These are phyloP conservation scores for Salmacisia buchloeana DNA, from an alignment of 1,284 basidiomycete species.

Conservation along the genomic window DNA sequence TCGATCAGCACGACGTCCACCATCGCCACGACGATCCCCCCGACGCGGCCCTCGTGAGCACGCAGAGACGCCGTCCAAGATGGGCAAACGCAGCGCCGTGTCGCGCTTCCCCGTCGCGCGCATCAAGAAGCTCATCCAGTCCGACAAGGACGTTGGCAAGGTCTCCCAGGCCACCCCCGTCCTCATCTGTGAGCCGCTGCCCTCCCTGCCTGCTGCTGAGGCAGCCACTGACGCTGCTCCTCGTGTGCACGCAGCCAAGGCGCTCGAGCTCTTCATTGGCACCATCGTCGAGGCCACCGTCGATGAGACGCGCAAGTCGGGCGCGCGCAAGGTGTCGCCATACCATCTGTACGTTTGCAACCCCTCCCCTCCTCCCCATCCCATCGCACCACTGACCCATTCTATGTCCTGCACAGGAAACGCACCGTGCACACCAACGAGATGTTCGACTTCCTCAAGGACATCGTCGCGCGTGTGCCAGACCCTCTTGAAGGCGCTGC, in stretches of 20 bases:
- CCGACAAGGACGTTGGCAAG: slow-evolving; percentile 98
- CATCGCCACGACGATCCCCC: neutral
- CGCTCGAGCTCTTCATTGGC: slow-evolving; percentile 85
- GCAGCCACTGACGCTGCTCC: neutral
- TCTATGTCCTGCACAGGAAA: slow-evolving; percentile 62
- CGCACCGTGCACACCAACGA: slow-evolving; percentile 82
- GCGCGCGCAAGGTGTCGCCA: slow-evolving; percentile 82
- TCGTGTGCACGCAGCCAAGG: slow-evolving; percentile 66
- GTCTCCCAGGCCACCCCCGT: slow-evolving; percentile 95
- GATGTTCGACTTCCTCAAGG: slow-evolving; percentile 90
- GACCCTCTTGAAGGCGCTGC: slow-evolving; percentile 73
- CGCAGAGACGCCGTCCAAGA: slow-evolving; percentile 5
- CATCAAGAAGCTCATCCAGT: slow-evolving; percentile 99
- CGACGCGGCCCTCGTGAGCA: neutral
- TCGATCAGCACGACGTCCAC: neutral
- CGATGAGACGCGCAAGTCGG: slow-evolving; percentile 72
- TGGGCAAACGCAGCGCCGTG: slow-evolving; percentile 42
- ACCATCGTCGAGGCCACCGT: slow-evolving; percentile 77
- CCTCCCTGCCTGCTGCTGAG: neutral
- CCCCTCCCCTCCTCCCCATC: neutral
- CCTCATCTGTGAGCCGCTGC: slow-evolving; percentile 77
- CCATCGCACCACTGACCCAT: neutral
- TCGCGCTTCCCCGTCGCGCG: slow-evolving; percentile 60
- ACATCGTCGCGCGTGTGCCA: slow-evolving; percentile 81
- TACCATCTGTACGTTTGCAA: slow-evolving; percentile 79